A percentile compares a stretch with the other conserved stretches of the same genome.
phyloP scores from a whole-genome alignment of 306 rosid genomes.

The Vicia sativa region DNA sequence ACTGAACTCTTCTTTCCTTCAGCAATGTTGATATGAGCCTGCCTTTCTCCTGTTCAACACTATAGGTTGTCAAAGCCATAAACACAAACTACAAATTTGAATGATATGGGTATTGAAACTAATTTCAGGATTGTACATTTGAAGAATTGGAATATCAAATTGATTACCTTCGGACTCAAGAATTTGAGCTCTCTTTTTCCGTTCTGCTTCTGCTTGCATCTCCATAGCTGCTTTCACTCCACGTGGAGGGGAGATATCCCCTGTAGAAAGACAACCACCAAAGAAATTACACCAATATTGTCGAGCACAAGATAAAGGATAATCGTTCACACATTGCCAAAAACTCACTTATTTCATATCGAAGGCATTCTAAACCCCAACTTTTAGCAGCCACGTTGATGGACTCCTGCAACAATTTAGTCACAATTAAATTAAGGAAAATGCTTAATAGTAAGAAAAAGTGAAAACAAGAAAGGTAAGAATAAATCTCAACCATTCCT shows the following conservation, averaged over 20 bases:
- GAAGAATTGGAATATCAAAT: constrained; percentile 27
- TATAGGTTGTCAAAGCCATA: constrained; percentile 34
- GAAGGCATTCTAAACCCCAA: constrained; percentile 97
- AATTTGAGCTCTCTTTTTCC: constrained; percentile 95
- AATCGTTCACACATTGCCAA: constrained; percentile 31
- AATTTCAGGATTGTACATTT: constrained; percentile 32
- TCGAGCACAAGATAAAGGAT: constrained; percentile 13
- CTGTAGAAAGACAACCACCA: constrained; percentile 48
- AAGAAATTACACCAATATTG: constrained; percentile 15
- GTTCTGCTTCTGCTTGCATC: constrained; percentile 99
- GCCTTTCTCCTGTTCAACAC: constrained; percentile 85
- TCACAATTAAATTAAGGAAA: constrained; percentile 36
- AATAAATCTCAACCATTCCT: no score
- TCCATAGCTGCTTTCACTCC: constrained; percentile 98
- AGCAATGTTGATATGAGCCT: constrained; percentile 83
- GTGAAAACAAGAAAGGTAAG: no score
- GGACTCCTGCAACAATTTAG: constrained; percentile 62
- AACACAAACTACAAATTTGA: constrained; percentile 23
- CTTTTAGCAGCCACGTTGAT: constrained; percentile 84
- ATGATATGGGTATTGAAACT: constrained; percentile 17
- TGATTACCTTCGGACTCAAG: constrained; percentile 91
- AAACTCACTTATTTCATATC: constrained; percentile 85
- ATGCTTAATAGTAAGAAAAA: no score
- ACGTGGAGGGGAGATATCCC: constrained; percentile 98
- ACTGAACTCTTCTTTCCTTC: constrained; percentile 90